Conservation (phyloP, 805 yeast genomes). For the Hanseniaspora occidentalis region DNA sequence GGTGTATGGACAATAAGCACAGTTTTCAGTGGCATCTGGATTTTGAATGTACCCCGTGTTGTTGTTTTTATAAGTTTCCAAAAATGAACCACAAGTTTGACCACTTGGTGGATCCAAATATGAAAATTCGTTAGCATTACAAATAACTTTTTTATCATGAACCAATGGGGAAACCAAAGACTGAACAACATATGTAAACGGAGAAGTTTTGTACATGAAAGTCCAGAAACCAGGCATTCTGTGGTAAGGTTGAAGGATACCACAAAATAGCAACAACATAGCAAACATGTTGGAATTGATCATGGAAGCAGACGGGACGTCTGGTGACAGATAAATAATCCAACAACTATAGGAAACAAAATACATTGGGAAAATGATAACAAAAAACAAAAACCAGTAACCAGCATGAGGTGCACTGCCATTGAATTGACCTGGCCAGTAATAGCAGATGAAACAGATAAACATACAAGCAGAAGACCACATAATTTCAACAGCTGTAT, state of each 20-base stretch:
- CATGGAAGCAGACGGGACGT: conserved; percentile 31
- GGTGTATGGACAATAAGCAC: conserved; percentile 48
- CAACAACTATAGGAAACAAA: conserved; percentile 42
- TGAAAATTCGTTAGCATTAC: conserved; percentile 27
- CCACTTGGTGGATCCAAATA: conserved; percentile 33
- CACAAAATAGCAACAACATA: conserved; percentile 42
- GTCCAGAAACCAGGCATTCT: conserved; percentile 39
- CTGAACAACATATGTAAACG: conserved; percentile 37
- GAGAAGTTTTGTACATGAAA: conserved; percentile 33
- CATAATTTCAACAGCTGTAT: conserved; percentile 32
- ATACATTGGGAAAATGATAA: conserved; percentile 37
- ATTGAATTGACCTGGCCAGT: conserved; percentile 35
- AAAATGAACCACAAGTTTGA: conserved; percentile 36
- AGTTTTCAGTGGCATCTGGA: conserved; percentile 34
- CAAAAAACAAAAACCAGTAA: conserved; percentile 36
- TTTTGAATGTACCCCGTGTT: conserved; percentile 35
- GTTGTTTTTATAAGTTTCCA: conserved; percentile 23
- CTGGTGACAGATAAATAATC: conserved; percentile 33
- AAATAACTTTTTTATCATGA: conserved; percentile 27
- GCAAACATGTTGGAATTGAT: conserved; percentile 35
- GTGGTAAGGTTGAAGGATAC: conserved; percentile 34
- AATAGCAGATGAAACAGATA: conserved; percentile 32
- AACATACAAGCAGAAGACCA: conserved; percentile 35
- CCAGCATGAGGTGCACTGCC: conserved; percentile 38
- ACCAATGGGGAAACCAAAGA: conserved; percentile 29